Percentiles rank a stretch among this genome's conserved stretches.
Evolutionary conservation across 139 green algal genomes (phyloP).

Genomic region (Chlorella sorokiniana): DNA sequence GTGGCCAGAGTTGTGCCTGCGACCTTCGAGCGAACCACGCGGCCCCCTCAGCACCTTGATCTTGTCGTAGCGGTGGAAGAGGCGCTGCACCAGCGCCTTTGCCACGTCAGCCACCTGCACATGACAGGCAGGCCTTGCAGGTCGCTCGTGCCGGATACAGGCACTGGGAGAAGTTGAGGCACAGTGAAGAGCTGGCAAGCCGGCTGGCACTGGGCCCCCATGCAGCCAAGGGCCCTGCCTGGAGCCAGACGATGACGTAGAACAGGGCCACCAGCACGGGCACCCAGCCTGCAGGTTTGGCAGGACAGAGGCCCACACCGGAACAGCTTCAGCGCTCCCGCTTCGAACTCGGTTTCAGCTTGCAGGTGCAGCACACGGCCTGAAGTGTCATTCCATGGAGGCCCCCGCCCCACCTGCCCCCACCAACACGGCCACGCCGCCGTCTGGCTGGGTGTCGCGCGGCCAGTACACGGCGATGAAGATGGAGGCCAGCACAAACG

Average conservation of each 20-base stretch:
- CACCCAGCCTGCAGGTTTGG: slow-evolving; percentile 29
- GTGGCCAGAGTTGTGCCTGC: background rate
- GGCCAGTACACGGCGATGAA: slow-evolving; percentile 56
- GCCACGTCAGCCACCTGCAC: slow-evolving; percentile 34
- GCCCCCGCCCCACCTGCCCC: slow-evolving; percentile 27
- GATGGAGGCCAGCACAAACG: slow-evolving; percentile 38
- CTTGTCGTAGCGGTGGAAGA: background rate
- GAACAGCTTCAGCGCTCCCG: no score
- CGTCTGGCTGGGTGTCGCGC: slow-evolving; percentile 35
- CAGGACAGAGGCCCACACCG: background rate
- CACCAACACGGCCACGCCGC: slow-evolving; percentile 40
- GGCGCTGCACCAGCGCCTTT: slow-evolving; percentile 32
- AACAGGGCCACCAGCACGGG: slow-evolving; percentile 38
- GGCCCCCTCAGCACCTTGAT: background rate
- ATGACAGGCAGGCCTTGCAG: no score
- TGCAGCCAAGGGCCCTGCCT: background rate
- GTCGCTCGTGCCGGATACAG: no score
- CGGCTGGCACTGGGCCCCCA: background rate
- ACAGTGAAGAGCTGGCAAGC: background rate
- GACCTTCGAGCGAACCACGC: background rate
- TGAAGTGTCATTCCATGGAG: background rate
- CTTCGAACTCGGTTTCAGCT: no score
- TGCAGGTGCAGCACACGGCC: background rate
- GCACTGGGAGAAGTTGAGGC: no score
- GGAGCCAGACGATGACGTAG: slow-evolving; percentile 38